A percentile compares a stretch with the other conserved stretches of the same genome.
These are phyloP conservation scores for Nepenthes alata DNA, from an alignment of 179 eudicot genomes.

Conservation along the genomic window DNA sequence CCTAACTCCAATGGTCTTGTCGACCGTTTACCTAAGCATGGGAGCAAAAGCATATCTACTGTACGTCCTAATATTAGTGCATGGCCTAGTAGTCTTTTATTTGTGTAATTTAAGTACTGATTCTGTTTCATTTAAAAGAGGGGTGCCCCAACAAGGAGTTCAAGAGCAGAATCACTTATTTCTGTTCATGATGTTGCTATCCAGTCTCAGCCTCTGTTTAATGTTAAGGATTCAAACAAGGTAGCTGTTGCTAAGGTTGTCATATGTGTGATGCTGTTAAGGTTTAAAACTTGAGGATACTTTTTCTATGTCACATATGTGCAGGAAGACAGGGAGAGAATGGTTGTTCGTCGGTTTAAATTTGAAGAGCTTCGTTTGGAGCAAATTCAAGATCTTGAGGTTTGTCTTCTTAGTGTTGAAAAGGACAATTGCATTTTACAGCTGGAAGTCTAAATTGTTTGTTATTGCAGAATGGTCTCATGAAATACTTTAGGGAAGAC, in stretches of 20 bases:
- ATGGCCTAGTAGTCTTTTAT: neutral
- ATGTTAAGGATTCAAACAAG: slow-evolving; percentile 86
- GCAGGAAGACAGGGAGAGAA: slow-evolving; percentile 94
- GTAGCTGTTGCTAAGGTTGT: slow-evolving; percentile 17
- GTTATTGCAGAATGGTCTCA: slow-evolving; percentile 54
- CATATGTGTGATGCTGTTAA: neutral
- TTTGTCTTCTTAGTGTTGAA: slow-evolving; percentile 14
- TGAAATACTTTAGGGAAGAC: slow-evolving; percentile 86
- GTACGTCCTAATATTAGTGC: slow-evolving; percentile 25
- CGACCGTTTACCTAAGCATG: slow-evolving; percentile 58
- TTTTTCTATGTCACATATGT: slow-evolving; percentile 10
- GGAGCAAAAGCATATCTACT: slow-evolving; percentile 50
- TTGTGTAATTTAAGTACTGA: neutral
- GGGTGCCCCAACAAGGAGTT: slow-evolving; percentile 39
- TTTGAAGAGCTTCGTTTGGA: slow-evolving; percentile 91
- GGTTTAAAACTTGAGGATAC: neutral
- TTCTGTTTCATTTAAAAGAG: slow-evolving; percentile 37
- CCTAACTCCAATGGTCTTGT: slow-evolving; percentile 36
- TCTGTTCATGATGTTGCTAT: slow-evolving; percentile 76
- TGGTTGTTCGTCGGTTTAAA: slow-evolving; percentile 73
- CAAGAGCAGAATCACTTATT: slow-evolving; percentile 72
- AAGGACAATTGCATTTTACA: neutral
- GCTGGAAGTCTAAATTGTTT: neutral
- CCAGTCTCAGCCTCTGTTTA: slow-evolving; percentile 78
- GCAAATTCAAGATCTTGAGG: slow-evolving; percentile 98